Evolutionary conservation across 140 eudicot genomes (phyloP).

Genomic region (Senecio squalidus): DNA sequence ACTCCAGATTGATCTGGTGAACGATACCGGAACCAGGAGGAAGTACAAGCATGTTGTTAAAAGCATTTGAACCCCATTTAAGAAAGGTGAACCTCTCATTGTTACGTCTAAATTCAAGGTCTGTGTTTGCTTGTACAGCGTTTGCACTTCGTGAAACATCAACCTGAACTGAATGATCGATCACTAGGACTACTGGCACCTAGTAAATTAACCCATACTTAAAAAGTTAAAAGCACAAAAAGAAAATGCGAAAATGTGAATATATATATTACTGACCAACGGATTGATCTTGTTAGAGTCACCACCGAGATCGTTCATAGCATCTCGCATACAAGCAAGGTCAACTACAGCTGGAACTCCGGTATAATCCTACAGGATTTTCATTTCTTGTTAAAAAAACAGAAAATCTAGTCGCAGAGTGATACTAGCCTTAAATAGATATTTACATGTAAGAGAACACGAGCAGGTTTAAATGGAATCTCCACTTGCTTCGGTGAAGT

Average conservation of each 20-base stretch:
- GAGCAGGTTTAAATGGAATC: constrained; percentile 99
- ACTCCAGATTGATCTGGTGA: constrained; percentile 99
- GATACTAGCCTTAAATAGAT: neutral
- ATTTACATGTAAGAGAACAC: constrained; percentile 86
- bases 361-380: constrained; percentile 70
- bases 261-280: constrained; percentile 50
- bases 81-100: constrained; percentile 91
- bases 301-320: constrained; percentile 83
- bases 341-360: constrained; percentile 99
- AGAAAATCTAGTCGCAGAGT: neutral
- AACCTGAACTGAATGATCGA: constrained; percentile 98
- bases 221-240: no score
- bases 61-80: constrained; percentile 98
- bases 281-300: constrained; percentile 94
- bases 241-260: neutral
- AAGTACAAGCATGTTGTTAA: constrained; percentile 96
- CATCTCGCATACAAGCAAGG: constrained; percentile 99
- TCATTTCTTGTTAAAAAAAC: constrained; percentile 5
- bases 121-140: constrained; percentile 94
- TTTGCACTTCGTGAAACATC: constrained; percentile 89
- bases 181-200: constrained; percentile 99
- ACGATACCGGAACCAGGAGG: constrained; percentile 99
- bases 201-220: constrained; percentile 22
- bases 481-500: constrained; percentile 94
- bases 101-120: constrained; percentile 87